Percentiles rank a stretch among this genome's conserved stretches.
Conservation (phyloP, 2,329 filamentous ascomycete genomes). For the Microsporum canis region DNA sequence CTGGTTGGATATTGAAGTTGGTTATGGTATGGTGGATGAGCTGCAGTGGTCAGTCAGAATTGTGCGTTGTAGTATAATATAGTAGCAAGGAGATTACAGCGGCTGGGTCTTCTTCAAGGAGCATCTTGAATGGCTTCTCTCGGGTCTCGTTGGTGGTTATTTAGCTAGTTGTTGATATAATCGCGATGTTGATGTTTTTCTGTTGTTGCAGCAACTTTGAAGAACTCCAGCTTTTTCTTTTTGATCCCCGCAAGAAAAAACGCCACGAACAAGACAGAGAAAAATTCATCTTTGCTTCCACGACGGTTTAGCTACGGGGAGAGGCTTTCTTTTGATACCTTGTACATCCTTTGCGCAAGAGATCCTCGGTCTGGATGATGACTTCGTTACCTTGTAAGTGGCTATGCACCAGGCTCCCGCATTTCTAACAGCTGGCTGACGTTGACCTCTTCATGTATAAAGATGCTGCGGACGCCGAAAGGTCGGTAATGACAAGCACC, state of each 20-base stretch:
- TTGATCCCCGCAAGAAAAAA: not conserved
- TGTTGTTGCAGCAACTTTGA: not conserved
- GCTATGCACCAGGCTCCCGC: slow-evolving; percentile 1
- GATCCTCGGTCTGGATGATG: not conserved
- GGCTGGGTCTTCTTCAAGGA: slow-evolving; percentile 87
- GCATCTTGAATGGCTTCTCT: slow-evolving; percentile 48
- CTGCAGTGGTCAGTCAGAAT: slow-evolving; percentile 33
- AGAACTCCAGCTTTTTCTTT: not conserved
- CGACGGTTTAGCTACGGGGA: not conserved
- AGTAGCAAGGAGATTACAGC: slow-evolving; percentile 46
- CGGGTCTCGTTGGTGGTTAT: not conserved
- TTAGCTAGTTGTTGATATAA: not conserved
- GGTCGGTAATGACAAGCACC: slow-evolving; percentile 42
- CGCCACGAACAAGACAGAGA: not conserved
- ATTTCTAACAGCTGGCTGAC: not conserved
- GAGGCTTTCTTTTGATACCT: not conserved
- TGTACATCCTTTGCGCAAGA: not conserved
- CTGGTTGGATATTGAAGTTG: slow-evolving; percentile 89
- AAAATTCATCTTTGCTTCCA: too few relatives aligned
- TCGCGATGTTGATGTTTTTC: not conserved
- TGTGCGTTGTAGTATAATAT: not conserved
- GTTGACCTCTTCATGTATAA: slow-evolving; percentile 14
- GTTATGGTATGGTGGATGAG: slow-evolving; percentile 83
- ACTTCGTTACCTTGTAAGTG: not conserved
- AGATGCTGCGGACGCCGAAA: slow-evolving; percentile 98